Conservation (phyloP, 73 alveolate species). For the Tetrahymena elliotti region DNA sequence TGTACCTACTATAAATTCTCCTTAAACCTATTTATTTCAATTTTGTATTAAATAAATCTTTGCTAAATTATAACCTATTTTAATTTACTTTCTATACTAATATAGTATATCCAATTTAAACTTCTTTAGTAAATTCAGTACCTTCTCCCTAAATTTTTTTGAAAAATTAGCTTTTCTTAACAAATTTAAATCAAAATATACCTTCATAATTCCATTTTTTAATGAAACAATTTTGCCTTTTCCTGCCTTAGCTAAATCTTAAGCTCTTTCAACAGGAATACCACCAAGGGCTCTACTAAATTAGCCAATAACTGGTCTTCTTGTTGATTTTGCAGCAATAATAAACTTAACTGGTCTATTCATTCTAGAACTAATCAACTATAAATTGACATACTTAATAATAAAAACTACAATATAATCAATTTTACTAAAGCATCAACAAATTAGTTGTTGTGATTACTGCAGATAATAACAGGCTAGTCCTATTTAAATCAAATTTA, state of each 20-base stretch:
- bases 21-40: slow-evolving; percentile 34
- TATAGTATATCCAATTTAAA: slow-evolving; percentile 48
- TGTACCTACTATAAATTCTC: slow-evolving; percentile 30
- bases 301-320: slow-evolving; percentile 62
- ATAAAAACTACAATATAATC: neutral
- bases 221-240: slow-evolving; percentile 35
- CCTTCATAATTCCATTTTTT: neutral
- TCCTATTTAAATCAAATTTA: slow-evolving; percentile 5
- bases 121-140: slow-evolving; percentile 52
- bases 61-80: neutral
- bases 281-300: slow-evolving; percentile 69
- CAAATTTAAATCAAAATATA: neutral
- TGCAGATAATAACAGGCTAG: slow-evolving; percentile 91
- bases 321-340: slow-evolving; percentile 54
- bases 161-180: slow-evolving; percentile 7
- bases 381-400: slow-evolving; percentile 11
- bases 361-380: slow-evolving; percentile 52
- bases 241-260: slow-evolving; percentile 63
- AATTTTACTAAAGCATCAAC: slow-evolving; percentile 79
- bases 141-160: slow-evolving; percentile 50
- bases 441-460: slow-evolving; percentile 93
- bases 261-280: slow-evolving; percentile 79
- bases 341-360: slow-evolving; percentile 50
- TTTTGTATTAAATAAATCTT: too few species aligned
- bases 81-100: slow-evolving; percentile 32